Evolutionary conservation across 2,329 filamentous ascomycete species (phyloP).

Genomic region (Cryphonectria carpinicola): DNA sequence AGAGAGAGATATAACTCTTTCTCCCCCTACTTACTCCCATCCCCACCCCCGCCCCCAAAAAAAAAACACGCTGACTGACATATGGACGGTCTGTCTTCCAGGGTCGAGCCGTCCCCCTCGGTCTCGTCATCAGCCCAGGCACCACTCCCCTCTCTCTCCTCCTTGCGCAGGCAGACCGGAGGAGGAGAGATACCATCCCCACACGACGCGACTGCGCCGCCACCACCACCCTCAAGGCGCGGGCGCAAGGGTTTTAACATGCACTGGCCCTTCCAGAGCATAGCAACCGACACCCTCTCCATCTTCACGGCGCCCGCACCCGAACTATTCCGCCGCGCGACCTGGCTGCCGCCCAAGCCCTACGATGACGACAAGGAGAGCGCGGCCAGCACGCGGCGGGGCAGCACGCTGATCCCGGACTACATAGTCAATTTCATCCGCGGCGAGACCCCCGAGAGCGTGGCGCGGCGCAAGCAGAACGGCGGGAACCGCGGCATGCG

Average conservation of each 20-base stretch:
- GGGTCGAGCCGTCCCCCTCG: neutral
- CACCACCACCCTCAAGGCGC: constrained; percentile 25
- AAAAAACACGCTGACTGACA: neutral
- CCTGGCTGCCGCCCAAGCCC: constrained; percentile 33
- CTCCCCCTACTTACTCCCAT: too few relatives aligned
- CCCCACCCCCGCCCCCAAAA: neutral
- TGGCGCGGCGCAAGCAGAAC: constrained; percentile 50
- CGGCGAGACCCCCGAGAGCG: constrained; percentile 57
- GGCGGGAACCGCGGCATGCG: constrained; percentile 38
- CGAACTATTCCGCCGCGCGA: constrained; percentile 31
- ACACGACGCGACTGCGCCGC: neutral
- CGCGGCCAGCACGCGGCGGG: constrained; percentile 29
- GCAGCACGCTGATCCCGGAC: constrained; percentile 55
- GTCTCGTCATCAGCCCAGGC: neutral
- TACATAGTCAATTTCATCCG: constrained; percentile 60
- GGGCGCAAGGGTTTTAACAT: constrained; percentile 32
- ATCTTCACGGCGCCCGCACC: constrained; percentile 27
- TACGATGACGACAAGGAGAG: constrained; percentile 27
- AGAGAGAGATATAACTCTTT: neutral
- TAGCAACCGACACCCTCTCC: constrained; percentile 34
- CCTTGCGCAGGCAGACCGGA: neutral
- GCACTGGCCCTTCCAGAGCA: constrained; percentile 42
- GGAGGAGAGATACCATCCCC: neutral
- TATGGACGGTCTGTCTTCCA: neutral
- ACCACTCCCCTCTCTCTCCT: neutral